Evolutionary conservation across 768 basidiomycete species (phyloP), one percentile per base, ranked within the genome.

Genomic region (Tricholomella constricta): DNA sequence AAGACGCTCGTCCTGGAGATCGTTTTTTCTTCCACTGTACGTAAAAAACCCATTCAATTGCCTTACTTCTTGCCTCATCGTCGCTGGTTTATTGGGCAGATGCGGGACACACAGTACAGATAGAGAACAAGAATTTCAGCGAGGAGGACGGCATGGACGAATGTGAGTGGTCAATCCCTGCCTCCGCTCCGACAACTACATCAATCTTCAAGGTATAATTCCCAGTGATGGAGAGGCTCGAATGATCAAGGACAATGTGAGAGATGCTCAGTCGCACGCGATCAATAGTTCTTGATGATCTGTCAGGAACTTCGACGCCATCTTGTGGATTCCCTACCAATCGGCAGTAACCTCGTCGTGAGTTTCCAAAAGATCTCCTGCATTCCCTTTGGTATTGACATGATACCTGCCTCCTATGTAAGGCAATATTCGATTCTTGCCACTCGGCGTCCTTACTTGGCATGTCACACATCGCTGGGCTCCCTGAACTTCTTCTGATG

Each of bases 11-110:
- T 15, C 55, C 75, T 3, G 78, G 78, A 0, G 84, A 84, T 54
- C 74, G 64, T 2, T 79, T 82, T 57, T 80, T 84, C 54, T 83
- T 85, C 51, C 81, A 82, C 38, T 85, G 83, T 84, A 48, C 51
- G 77, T 63, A 10, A 10, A 17, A 14, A 25, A 31, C 6, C 4
- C 14, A 4, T 20, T 6, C 23, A 31, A 19, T 19, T 25, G 6
- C 25, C 19, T 11, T 17, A 14, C 42, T 49, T 17, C 5, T 6
- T 25, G 6, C 35, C 41, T 2, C 35, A 32, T 26, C 22, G 6
- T 38, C 22, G 9, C 6, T 2, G 1, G 27, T 23, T 32, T 7
- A 4, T 11, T 32, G 23, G 22, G n/a, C 31, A 77, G 75, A 79
- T 58, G 76, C 81, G 0, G 83, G 83, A 0, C 82, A 84, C 57